Conservation (phyloP, 805 yeast genomes). For the Candida berthetii region DNA sequence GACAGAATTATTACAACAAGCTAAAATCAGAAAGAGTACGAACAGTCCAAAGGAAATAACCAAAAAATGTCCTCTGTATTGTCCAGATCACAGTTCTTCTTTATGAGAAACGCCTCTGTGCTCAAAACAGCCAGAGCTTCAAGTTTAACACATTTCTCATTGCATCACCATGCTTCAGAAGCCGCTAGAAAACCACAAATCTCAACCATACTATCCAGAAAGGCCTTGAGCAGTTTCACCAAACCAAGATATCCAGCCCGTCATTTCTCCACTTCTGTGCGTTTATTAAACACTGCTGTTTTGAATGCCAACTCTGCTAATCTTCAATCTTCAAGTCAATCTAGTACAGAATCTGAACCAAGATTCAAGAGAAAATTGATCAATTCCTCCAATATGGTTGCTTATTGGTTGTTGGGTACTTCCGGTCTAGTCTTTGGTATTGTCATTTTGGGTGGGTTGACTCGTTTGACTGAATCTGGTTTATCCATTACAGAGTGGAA, state of each 20-base stretch:
- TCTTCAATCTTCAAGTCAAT: too few species aligned
- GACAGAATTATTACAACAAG: too few species aligned
- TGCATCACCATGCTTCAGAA: slow-evolving; percentile 2
- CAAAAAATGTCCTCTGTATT: slow-evolving; percentile 16
- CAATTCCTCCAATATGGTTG: slow-evolving; percentile 55
- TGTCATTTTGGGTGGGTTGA: slow-evolving; percentile 93
- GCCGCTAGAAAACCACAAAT: too few species aligned
- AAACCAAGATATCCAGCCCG: slow-evolving; percentile 5
- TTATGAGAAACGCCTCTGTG: slow-evolving; percentile 46
- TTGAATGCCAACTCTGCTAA: too few species aligned
- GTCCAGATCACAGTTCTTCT: slow-evolving; percentile 51
- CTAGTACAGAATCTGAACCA: too few species aligned
- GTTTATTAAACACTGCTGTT: not conserved
- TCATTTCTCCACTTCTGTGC: slow-evolving; percentile 6
- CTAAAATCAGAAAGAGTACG: too few species aligned
- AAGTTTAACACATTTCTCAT: slow-evolving; percentile 13
- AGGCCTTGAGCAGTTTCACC: not conserved
- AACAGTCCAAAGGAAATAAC: too few species aligned
- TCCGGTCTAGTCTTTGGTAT: slow-evolving; percentile 90
- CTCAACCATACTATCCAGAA: too few species aligned
- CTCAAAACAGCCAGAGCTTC: slow-evolving; percentile 23
- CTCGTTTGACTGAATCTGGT: slow-evolving; percentile 94
- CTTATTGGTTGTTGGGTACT: slow-evolving; percentile 84
- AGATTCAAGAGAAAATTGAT: slow-evolving; percentile 25
- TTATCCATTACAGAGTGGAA: slow-evolving; percentile 97